Evolutionary conservation across 2,329 filamentous ascomycete species (phyloP).

Genomic region (Colletotrichum costaricense): DNA sequence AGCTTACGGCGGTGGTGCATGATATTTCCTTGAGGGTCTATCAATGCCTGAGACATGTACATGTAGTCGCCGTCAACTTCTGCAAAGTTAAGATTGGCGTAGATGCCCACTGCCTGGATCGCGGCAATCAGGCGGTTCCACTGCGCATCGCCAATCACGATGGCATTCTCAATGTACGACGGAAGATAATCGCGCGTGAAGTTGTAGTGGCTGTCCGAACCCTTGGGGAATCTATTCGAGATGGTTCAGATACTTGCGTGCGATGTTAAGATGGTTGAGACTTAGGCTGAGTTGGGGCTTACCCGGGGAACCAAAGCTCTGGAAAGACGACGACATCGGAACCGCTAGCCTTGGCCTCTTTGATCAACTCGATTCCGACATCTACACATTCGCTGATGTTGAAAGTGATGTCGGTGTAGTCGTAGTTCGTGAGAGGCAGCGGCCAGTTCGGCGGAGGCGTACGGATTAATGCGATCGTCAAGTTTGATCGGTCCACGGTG

Average conservation of each 20-base stretch:
- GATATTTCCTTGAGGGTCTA: slow-evolving; percentile 53
- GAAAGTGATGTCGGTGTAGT: slow-evolving; percentile 5
- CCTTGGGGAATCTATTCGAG: slow-evolving; percentile 9
- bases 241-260: too few species aligned
- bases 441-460: slow-evolving; percentile 23
- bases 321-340: slow-evolving; percentile 14
- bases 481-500: slow-evolving; percentile 5
- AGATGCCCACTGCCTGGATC: not conserved
- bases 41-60: slow-evolving; percentile 59
- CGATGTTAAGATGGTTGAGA: too few species aligned
- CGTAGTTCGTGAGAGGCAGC: slow-evolving; percentile 1
- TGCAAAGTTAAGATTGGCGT: slow-evolving; percentile 44
- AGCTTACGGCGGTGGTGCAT: slow-evolving; percentile 57
- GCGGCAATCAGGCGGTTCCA: slow-evolving; percentile 8
- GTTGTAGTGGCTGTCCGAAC: slow-evolving; percentile 6
- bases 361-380: slow-evolving; percentile 6
- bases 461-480: slow-evolving; percentile 10
- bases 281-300: not conserved
- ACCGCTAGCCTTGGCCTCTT: not conserved
- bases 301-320: slow-evolving; percentile 21
- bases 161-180: slow-evolving; percentile 8
- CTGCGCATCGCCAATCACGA: not conserved
- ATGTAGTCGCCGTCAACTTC: slow-evolving; percentile 50
- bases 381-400: slow-evolving; percentile 18
- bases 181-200: slow-evolving; percentile 4